Base-by-base conservation (phyloP, 2,329 filamentous ascomycete species). In the Fusarium subtropicale region DNA sequence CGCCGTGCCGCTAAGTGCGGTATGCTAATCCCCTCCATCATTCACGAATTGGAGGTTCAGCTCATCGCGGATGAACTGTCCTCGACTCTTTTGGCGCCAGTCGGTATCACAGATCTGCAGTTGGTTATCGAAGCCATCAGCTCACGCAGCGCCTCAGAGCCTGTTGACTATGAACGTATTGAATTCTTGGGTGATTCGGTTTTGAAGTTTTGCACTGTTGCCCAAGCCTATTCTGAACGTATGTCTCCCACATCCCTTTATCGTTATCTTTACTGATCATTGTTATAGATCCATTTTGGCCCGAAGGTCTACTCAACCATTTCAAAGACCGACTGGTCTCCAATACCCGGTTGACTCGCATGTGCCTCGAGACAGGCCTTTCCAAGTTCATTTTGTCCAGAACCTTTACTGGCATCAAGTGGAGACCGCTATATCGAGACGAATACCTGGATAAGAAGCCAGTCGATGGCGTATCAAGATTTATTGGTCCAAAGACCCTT, bases 161-260 rank as follows among this genome's bases (percentile, higher is more conserved):
- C 81, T 2, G 85, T 84, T 0, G 86, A 97, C 68, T 97, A 97
- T 75, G 91, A 98, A 73, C 85, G 91, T 4, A 82, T 97, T 0
- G 96, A 98, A 76, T 97, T 97, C 71, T 81, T 97, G 0, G 96
- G 96, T 0, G 95, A 98, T 74, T 89, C 89, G 0, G 83, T 97
- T 3, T 83, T 98, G 38, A 98, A 98, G 74, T 87, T 91, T 59
- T 88, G 87, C 47, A 85, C 91, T 0, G 88, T 89, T 0, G 77
- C 93, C 2, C 90, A 93, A 57, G 83, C 94, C 5, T 81, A 83
- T 20, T 83, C 84, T 1, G 78, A 83, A 24, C 76, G 87, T 88
- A 76, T 78, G 85, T 78, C 4, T 24, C 13, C 2, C 12, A 11
- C 5, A 2, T 13, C 6, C 24, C 4, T 10, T 4, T 11, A 7